Percentiles rank a stretch among this genome's conserved stretches.
Conservation (phyloP, 352 stramenopile genomes). For the Globisporangium emineosum region DNA sequence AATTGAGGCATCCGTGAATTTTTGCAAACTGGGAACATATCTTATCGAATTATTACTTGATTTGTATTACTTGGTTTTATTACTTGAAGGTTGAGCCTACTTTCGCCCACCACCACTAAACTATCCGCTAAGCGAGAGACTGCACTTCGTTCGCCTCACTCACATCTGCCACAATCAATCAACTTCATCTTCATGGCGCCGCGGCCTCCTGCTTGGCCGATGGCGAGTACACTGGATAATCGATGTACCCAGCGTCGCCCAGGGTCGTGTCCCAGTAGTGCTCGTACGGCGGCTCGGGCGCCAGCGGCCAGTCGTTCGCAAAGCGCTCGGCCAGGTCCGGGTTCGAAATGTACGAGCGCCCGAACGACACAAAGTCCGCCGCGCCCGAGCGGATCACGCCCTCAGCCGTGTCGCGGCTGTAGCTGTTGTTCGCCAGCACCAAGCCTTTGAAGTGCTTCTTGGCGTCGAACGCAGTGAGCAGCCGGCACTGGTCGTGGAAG, state of each 20-base stretch:
- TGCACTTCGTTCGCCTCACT: not conserved
- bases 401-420: not conserved
- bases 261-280: not conserved
- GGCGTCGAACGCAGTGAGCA: not conserved
- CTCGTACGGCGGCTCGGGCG: not conserved
- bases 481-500: not conserved
- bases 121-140: not conserved
- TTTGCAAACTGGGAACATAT: not conserved
- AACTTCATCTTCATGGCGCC: not conserved
- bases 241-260: not conserved
- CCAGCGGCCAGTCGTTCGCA: not conserved
- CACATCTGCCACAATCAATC: too few relatives aligned
- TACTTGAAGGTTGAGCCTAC: not conserved
- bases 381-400: not conserved
- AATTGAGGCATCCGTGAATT: too few relatives aligned
- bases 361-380: not conserved
- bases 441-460: not conserved
- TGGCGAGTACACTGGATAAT: not conserved
- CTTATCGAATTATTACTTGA: not conserved
- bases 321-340: not conserved
- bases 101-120: not conserved
- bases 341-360: not conserved
- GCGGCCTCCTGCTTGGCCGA: not conserved
- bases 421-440: not conserved
- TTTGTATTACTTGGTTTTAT: not conserved